Evolutionary conservation across 164 flowering plant species (phyloP).

Genomic region (Echeveria elegans): DNA sequence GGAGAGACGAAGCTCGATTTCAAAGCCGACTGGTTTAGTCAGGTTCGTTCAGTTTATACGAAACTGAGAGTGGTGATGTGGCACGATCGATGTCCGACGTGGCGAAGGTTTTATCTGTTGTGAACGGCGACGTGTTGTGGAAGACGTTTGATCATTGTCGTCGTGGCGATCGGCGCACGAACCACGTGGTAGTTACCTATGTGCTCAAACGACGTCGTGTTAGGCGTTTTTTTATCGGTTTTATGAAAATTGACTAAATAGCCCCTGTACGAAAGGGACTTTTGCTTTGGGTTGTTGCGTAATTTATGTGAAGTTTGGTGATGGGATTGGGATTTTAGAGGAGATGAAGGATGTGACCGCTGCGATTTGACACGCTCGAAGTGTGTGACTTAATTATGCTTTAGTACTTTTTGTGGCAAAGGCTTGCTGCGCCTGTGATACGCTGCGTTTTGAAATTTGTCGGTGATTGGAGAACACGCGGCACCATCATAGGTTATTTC

Average conservation of each 20-base stretch:
- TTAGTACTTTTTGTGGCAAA: neutral
- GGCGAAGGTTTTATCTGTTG: neutral
- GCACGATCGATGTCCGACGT: neutral
- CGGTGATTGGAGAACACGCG: neutral
- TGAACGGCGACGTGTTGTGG: neutral
- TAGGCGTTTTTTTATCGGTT: too few species aligned
- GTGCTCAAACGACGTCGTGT: too few species aligned
- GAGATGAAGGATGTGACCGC: neutral
- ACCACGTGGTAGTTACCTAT: neutral
- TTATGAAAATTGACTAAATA: neutral
- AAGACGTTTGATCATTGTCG: neutral
- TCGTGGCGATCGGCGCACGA: neutral
- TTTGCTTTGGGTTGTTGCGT: too few species aligned
- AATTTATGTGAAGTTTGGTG: neutral
- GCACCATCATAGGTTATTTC: neutral
- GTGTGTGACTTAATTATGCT: neutral
- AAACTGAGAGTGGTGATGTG: neutral
- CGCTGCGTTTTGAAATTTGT: neutral
- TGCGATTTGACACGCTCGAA: neutral
- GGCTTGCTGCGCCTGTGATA: neutral
- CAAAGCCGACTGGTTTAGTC: neutral
- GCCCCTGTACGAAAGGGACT: neutral
- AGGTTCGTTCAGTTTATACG: neutral
- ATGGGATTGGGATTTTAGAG: neutral
- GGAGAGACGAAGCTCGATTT: neutral